Evolutionary conservation across 1,139 yeast genomes (phyloP).

Genomic region (Yamadazyma siamensis): DNA sequence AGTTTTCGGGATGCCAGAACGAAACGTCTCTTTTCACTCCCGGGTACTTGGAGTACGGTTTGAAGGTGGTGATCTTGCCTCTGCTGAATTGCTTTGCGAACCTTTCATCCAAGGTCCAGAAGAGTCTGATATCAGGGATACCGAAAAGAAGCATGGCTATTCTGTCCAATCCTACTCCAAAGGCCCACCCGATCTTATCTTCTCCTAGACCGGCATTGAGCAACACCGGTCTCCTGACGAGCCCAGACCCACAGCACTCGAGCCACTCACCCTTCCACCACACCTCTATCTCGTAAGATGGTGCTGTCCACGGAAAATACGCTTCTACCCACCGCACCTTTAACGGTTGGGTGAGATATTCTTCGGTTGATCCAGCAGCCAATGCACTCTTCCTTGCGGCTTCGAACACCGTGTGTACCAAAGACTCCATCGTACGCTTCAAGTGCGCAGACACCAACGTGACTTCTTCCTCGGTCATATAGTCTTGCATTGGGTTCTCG

Average conservation of each 20-base stretch:
- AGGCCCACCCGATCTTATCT: constrained; percentile 87
- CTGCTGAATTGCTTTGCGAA: constrained; percentile 68
- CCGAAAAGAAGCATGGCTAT: constrained; percentile 94
- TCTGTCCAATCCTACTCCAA: constrained; percentile 93
- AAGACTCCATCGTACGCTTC: constrained; percentile 77
- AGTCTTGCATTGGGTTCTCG: constrained; percentile 75
- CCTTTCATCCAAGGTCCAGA: constrained; percentile 86
- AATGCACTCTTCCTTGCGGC: constrained; percentile 68
- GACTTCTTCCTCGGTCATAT: constrained; percentile 69
- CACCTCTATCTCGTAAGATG: constrained; percentile 97
- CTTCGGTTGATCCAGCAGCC: constrained; percentile 59
- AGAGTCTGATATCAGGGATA: constrained; percentile 89
- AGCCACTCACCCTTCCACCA: constrained; percentile 99
- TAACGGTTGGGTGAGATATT: constrained; percentile 69
- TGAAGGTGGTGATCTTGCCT: constrained; percentile 68
- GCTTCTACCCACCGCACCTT: constrained; percentile 95
- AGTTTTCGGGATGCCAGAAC: constrained; percentile 70
- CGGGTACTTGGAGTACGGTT: constrained; percentile 89
- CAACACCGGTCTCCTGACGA: constrained; percentile 77
- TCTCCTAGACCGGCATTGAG: constrained; percentile 65
- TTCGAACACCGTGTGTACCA: constrained; percentile 81
- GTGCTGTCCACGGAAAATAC: constrained; percentile 97
- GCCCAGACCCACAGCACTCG: constrained; percentile 96
- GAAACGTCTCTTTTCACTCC: constrained; percentile 85
- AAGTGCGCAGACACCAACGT: constrained; percentile 71